Base-by-base conservation (phyloP, 1,284 basidiomycete species). In the Peniophora sp. region DNA sequence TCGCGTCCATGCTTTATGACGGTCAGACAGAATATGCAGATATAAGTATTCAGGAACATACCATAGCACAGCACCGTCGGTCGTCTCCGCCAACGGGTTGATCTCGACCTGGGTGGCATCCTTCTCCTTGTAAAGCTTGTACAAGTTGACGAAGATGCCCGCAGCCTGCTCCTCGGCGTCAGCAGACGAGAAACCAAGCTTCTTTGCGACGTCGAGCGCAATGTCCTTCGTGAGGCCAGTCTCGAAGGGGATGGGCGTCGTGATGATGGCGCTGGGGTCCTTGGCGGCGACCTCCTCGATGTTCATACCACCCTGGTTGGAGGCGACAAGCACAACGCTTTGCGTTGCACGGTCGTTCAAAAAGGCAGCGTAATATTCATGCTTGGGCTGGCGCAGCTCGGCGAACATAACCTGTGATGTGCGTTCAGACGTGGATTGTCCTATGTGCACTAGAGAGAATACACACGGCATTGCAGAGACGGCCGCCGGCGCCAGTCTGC, bases 21-120 rank as follows among this genome's bases (percentile, higher is more conserved):
- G 38, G 16, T 20, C 25, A 47, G 45, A 17, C 23, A 25, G 47
- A 19, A 10, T 16, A 3, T 16, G 32, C 16, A 17, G 52, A 12
- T 6, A 32, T 32, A 32, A 6, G 27, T 32, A n/a, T n/a, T n/a
- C n/a, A n/a, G n/a, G n/a, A n/a, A n/a, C n/a, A n/a, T n/a, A 92
- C 92, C 95, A 99, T 50, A 99, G 84, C 49, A 99, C 94, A 59
- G 80, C 81, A 11, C 97, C 97, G 65, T 98, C 95, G 35, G 78
- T 80, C 47, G 94, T 90, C 72, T 98, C 89, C n/a, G 94, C 93
- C 72, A 99, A 75, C 22, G 97, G 97, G 75, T 99, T 99, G 70
- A 99, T 99, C 75, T 99, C 97, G 63, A 99, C 97, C 71, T 99
- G 97, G 3, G 97, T 99, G 3, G 96, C 93, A 68, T 99, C 97